Base-by-base conservation (phyloP, 2,329 filamentous ascomycete genomes). In the Raffaelea ambrosiae region DNA sequence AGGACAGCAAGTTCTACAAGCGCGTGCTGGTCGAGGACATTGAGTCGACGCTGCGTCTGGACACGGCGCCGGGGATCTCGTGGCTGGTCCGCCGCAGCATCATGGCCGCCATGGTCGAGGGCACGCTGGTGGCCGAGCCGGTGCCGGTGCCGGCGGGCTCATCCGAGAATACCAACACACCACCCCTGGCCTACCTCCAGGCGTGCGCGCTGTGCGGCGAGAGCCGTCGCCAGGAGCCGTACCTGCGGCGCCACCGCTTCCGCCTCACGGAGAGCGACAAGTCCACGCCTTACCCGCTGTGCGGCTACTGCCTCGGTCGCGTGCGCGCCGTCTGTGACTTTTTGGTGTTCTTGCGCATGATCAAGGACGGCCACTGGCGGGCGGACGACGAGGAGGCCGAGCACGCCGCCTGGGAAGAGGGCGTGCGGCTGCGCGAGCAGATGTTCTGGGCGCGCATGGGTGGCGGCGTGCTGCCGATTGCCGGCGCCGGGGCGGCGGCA, bases 401-500 rank as follows among this genome's bases (percentile, higher is more conserved):
- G 65, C 88, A 86, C 60, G 79, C 81, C 23, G 88, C 89, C 0
- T 98, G 93, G 93, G 91, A 97, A 61, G 93, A 98, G 69, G 88
- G 88, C 49, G 86, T 96, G 11, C 80, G 85, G 26, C 67, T 97
- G 43, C 77, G 93, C 44, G 93, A 98, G 63, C 83, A 91, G 57
- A 95, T 98, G 86, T 98, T 98, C 63, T 98, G 93, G 93, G 81
- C 87, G 44, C 79, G 93, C 48, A 81, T 98, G 46, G 91, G 91
- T 22, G 93, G 90, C 23, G 93, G 93, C 14, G 88, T 98, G 2
- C 69, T 97, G 13, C 93, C 91, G 1, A 71, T 77, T 10, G 36
- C 3, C 3, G 22, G 35, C 16, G 33, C 35, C 21, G 5, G 41
- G n/a, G 14, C 7, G n/a, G 35, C 18, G 20, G 29, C 42, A 26